Base-by-base conservation (phyloP, 2,329 filamentous ascomycete species). In the Aureobasidium zeae region DNA sequence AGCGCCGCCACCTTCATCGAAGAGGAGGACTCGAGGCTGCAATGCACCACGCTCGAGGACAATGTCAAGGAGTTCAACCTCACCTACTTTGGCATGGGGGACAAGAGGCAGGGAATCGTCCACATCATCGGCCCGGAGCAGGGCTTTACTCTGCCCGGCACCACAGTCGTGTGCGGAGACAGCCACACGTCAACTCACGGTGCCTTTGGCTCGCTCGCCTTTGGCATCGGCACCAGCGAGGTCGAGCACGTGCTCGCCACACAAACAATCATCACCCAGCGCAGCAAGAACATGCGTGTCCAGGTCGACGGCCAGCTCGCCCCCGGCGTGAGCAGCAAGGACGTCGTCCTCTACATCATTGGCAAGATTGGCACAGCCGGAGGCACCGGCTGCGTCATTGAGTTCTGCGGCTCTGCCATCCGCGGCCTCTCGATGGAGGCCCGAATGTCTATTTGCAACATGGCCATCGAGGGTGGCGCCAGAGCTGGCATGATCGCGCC, bases 401-500 rank as follows among this genome's bases (percentile, higher is more conserved):
- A 98, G 70, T 98, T 89, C 71, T 94, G 87, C 60, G 91, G 91
- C 48, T 94, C 88, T 39, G 86, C 91, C 49, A 95, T 98, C 61
- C 80, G 86, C 54, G 69, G 67, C 49, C 72, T 96, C 55, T 94
- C 54, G 65, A 94, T 98, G 77, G 91, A 96, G 67, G 91, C 89
- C 31, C 80, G 91, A 54, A 96, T 98, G 91, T 95, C 88, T 51
- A 94, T 98, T 63, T 96, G 91, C 72, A 98, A 98, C 71, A 96
- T 96, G 91, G 87, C 88, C 11, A 95, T 96, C 55, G 91, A 98
- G 71, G 91, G 75, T 54, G 91, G 91, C 65, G 91, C 91, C 35
- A 77, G 91, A 67, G 89, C 89, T 48, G 91, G 91, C 53, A 94
- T 98, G 87, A 81, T 98, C 48, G 91, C 91, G 8, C 91, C 91